Conservation (phyloP, 2,329 filamentous ascomycete genomes). For the Pseudogymnoascus sp. region DNA sequence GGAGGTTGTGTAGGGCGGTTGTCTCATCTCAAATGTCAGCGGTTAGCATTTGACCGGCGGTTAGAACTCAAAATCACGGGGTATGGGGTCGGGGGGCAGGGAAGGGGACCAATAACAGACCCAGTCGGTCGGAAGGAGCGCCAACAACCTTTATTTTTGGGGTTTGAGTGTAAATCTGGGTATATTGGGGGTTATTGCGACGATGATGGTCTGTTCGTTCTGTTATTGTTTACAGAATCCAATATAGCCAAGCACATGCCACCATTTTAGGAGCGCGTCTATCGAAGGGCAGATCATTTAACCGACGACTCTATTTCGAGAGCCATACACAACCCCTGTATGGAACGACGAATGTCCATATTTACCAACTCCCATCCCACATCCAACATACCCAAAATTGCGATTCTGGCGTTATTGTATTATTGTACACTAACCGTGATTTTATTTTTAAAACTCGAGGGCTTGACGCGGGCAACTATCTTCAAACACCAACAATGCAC, state of each 20-base stretch:
- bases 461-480: not conserved
- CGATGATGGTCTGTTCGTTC: not conserved
- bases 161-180: not conserved
- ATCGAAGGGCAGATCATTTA: constrained; percentile 3
- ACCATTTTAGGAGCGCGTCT: constrained; percentile 6
- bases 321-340: not conserved
- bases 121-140: not conserved
- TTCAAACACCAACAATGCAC: constrained; percentile 5
- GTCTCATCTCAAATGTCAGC: constrained; percentile 11
- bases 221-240: constrained; percentile 5
- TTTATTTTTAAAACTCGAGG: constrained; percentile 5
- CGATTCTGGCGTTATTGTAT: not conserved
- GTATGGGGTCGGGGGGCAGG: not conserved
- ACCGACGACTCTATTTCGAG: constrained; percentile 1
- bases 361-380: not conserved
- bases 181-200: constrained; percentile 4
- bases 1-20: constrained; percentile 4
- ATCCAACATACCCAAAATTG: not conserved
- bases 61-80: constrained; percentile 7
- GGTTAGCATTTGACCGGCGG: constrained; percentile 8
- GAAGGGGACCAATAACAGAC: not conserved
- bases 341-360: not conserved
- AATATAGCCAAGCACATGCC: constrained; percentile 6
- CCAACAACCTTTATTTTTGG: not conserved
- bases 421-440: not conserved